These are phyloP conservation scores for Trichoderma polysporum DNA, from an alignment of 2,329 filamentous ascomycete species.

Conservation along the genomic window DNA sequence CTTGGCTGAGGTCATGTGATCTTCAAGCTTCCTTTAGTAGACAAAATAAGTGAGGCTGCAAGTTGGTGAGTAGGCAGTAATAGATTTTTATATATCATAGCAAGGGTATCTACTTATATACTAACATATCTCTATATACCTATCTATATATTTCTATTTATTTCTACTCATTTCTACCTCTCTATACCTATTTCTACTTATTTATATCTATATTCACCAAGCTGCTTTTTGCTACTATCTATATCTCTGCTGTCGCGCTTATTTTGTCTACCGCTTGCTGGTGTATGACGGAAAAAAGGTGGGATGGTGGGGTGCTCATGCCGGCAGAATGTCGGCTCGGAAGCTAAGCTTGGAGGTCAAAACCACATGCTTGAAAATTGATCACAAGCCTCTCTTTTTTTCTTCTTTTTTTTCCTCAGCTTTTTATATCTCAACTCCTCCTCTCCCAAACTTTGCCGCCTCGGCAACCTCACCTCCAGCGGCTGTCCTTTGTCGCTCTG, in stretches of 20 bases:
- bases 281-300: background rate
- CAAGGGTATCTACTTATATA: background rate
- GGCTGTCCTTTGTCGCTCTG: constrained; percentile 28
- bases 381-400: constrained; percentile 13
- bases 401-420: constrained; percentile 18
- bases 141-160: background rate
- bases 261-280: background rate
- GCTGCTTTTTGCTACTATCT: background rate
- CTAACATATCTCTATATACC: background rate
- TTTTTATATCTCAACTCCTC: constrained; percentile 6
- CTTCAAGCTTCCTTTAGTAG: background rate
- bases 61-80: too few relatives aligned
- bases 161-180: too few relatives aligned
- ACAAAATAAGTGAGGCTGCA: too few relatives aligned
- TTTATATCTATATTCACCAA: too few relatives aligned
- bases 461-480: constrained; percentile 21
- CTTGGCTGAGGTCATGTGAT: background rate
- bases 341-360: constrained; percentile 17
- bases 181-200: too few relatives aligned
- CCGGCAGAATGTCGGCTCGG: constrained; percentile 19
- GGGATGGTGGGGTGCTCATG: constrained; percentile 11
- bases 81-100: too few relatives aligned
- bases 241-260: too few relatives aligned
- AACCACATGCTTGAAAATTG: constrained; percentile 21
- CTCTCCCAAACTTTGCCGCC: constrained; percentile 6